Base-by-base conservation (phyloP, 805 yeast genomes). In the Sugiyamaella valdiviana region DNA sequence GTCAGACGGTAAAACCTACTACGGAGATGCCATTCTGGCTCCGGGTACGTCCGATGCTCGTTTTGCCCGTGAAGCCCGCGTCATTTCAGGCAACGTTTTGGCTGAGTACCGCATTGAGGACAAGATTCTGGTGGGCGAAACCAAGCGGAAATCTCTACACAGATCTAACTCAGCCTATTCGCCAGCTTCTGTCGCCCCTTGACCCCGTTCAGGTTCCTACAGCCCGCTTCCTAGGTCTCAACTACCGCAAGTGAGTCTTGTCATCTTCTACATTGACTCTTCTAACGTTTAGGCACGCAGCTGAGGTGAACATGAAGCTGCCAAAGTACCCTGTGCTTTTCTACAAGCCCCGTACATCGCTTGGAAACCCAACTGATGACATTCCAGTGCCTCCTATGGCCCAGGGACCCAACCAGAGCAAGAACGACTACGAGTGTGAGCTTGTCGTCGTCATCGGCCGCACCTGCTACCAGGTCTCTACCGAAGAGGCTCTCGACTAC, bases 371-470 rank as follows among this genome's bases (percentile, higher is more conserved):
- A 3, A 52, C 53, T 6, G 72, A 67, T 42, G 63, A 63, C 6
- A 73, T 78, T 41, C 60, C 64, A 1, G 74, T 78, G 15, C 62
- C 63, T 1, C 42, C 49, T 14, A 52, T 61, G 49, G 65, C 67
- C 55, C 20, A 17, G 17, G 36, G 16, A 16, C 19, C 21, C 14
- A 19, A 43, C 16, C 71, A 55, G 57, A 57, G 15, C 49, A 65
- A 57, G 21, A 53, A 56, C 20, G 82, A 78, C 59, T 78, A 78
- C 53, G 82, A 78, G 55, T 75, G 74, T 24, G 83, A 78, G 56
- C 62, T 78, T 38, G 78, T 73, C 2, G 70, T 75, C 15, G 75
- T 78, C 6, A 78, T 78, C 51, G 82, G 82, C 21, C 72, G 70
- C 56, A 53, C 62, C n/a, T 75, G 76, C 37, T 65, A 62, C 49